Percentiles rank a stretch among this genome's conserved stretches.
Conservation (phyloP, 1,284 basidiomycete genomes). For the Apiotrichum domesticum region DNA sequence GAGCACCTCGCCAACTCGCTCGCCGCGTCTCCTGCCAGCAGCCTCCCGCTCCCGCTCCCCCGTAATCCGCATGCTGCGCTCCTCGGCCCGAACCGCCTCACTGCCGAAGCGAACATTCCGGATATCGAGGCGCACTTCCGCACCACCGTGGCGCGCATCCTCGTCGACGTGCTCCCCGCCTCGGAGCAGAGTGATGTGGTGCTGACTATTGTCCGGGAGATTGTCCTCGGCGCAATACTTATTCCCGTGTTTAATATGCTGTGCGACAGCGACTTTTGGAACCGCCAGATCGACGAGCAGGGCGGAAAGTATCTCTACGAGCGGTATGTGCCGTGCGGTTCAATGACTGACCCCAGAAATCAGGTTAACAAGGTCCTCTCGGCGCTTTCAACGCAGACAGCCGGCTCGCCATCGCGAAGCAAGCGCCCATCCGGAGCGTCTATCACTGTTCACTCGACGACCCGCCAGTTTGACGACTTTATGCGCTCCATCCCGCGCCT, state of each 20-base stretch:
- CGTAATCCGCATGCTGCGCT: constrained; percentile 64
- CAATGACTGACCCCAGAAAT: constrained; percentile 26
- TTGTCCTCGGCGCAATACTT: constrained; percentile 72
- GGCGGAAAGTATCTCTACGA: constrained; percentile 40
- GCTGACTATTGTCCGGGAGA: constrained; percentile 68
- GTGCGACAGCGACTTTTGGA: constrained; percentile 94
- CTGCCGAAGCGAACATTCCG: constrained; percentile 80
- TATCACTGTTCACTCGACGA: constrained; percentile 30
- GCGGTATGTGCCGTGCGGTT: constrained; percentile 22
- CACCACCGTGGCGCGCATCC: constrained; percentile 60
- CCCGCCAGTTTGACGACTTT: constrained; percentile 81
- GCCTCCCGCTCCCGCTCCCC: constrained; percentile 31
- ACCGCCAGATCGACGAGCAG: constrained; percentile 73
- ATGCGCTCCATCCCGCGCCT: constrained; percentile 73
- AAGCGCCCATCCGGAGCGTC: constrained; percentile 12
- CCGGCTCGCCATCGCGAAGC: background rate
- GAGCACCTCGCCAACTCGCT: constrained; percentile 53
- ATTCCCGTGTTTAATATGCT: constrained; percentile 86
- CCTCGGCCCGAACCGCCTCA: constrained; percentile 71
- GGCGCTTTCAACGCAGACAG: constrained; percentile 35
- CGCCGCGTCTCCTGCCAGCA: constrained; percentile 45
- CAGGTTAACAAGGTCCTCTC: constrained; percentile 52
- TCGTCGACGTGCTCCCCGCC: constrained; percentile 68
- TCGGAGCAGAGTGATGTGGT: constrained; percentile 69
- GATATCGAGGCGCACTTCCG: constrained; percentile 81